Evolutionary conservation across 352 stramenopile species (phyloP).

Genomic region (Globisporangium okanoganense): DNA sequence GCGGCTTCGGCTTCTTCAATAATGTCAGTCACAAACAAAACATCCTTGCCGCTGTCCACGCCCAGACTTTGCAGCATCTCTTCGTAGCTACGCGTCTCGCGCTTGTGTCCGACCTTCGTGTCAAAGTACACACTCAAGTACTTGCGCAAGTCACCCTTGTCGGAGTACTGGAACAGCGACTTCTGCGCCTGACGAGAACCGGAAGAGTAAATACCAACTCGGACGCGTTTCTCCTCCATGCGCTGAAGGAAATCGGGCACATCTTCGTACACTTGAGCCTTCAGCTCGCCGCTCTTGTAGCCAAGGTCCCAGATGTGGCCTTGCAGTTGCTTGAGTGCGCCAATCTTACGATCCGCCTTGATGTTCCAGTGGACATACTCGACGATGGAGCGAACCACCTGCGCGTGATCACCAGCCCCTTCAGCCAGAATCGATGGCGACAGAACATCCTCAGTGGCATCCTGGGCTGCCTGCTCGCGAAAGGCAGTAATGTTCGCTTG

Average conservation of each 20-base stretch:
- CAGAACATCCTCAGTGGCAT: conserved; percentile 27
- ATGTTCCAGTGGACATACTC: conserved; percentile 77
- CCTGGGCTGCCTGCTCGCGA: conserved; percentile 37
- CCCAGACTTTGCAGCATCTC: conserved; percentile 83
- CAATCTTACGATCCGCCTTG: conserved; percentile 74
- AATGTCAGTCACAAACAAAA: conserved; percentile 89
- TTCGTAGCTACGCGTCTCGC: conserved; percentile 59
- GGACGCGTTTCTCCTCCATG: conserved; percentile 62
- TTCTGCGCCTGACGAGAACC: conserved; percentile 86
- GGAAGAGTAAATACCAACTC: conserved; percentile 93
- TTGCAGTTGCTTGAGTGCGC: conserved; percentile 88
- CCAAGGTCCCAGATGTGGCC: conserved; percentile 88
- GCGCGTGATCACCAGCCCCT: conserved; percentile 16
- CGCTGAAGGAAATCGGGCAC: conserved; percentile 83
- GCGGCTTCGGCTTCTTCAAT: conserved; percentile 84
- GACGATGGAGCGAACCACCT: conserved; percentile 32
- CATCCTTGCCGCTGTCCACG: conserved; percentile 67
- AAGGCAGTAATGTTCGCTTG: conserved; percentile 46
- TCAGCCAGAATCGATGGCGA: conserved; percentile 24
- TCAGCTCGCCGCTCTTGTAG: conserved; percentile 84
- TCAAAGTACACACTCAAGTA: conserved; percentile 86
- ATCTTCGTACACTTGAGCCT: conserved; percentile 91
- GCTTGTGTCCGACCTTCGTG: conserved; percentile 80
- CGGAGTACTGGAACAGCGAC: conserved; percentile 84
- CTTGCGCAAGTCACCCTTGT: conserved; percentile 73